Evolutionary conservation across 2,329 filamentous ascomycete genomes (phyloP).

Genomic region (Fusarium odoratissimum): DNA sequence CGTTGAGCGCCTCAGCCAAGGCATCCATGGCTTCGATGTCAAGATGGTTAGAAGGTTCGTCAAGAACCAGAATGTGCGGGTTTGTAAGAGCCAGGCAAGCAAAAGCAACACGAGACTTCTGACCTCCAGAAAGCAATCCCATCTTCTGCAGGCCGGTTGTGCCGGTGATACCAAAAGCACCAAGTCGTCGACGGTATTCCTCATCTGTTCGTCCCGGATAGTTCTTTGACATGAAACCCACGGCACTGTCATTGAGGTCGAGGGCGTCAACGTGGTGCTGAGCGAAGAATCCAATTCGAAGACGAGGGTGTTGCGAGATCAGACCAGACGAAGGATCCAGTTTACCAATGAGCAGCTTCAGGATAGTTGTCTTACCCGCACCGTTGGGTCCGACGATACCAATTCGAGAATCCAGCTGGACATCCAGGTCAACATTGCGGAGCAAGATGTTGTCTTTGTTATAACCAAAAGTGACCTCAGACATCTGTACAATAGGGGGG

Average conservation of each 20-base stretch:
- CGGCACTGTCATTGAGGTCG: slow-evolving; percentile 87
- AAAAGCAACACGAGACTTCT: slow-evolving; percentile 98
- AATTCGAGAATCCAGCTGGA: slow-evolving; percentile 97
- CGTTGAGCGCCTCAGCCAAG: slow-evolving; percentile 81
- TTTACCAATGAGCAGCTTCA: slow-evolving; percentile 95
- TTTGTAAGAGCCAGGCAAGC: slow-evolving; percentile 94
- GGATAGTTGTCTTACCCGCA: slow-evolving; percentile 97
- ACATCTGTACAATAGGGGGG: slow-evolving; percentile 98
- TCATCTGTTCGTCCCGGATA: slow-evolving; percentile 94
- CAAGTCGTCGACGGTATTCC: slow-evolving; percentile 94
- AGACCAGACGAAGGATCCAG: slow-evolving; percentile 80
- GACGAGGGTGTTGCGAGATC: slow-evolving; percentile 87
- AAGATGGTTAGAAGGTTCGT: slow-evolving; percentile 98
- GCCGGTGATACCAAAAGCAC: slow-evolving; percentile 89
- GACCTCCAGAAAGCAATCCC: slow-evolving; percentile 91
- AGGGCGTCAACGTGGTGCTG: slow-evolving; percentile 98
- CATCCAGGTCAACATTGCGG: slow-evolving; percentile 89
- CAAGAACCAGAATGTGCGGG: slow-evolving; percentile 95
- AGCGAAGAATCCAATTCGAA: slow-evolving; percentile 95
- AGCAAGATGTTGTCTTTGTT: slow-evolving; percentile 81
- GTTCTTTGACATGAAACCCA: slow-evolving; percentile 94
- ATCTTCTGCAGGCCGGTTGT: slow-evolving; percentile 98
- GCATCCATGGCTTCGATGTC: slow-evolving; percentile 99
- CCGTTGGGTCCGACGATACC: slow-evolving; percentile 99
- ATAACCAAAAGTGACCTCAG: slow-evolving; percentile 91